A percentile compares a stretch with the other conserved stretches of the same genome.
phyloP scores from a whole-genome alignment of 2,329 filamentous ascomycete species.

The Aspergillus fructus region DNA sequence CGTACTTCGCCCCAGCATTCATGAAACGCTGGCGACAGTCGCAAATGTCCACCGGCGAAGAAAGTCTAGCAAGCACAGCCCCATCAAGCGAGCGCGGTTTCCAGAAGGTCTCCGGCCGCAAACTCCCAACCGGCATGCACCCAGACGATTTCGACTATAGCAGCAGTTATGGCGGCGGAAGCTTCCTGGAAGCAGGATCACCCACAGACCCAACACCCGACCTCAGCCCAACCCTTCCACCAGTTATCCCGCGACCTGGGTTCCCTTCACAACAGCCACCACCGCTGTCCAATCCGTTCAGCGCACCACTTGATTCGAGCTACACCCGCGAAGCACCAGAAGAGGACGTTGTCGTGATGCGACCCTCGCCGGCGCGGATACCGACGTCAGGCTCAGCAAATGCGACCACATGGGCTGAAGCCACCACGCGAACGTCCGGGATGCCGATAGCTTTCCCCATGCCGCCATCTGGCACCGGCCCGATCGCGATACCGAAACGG shows the following conservation, averaged over 20 bases:
- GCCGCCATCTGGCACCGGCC: conserved; percentile 22
- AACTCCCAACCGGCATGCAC: conserved; percentile 47
- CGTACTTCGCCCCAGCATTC: conserved; percentile 39
- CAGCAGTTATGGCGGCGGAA: conserved; percentile 29
- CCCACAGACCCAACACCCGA: conserved; percentile 25
- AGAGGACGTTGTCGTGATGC: conserved; percentile 34
- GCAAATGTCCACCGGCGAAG: conserved; percentile 34
- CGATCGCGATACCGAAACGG: conserved; percentile 25
- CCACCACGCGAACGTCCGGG: conserved; percentile 20
- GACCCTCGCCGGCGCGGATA: conserved; percentile 45
- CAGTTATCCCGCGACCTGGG: conserved; percentile 23
- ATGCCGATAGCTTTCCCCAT: conserved; percentile 16
- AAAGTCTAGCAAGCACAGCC: conserved; percentile 33
- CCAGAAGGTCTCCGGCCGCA: conserved; percentile 50
- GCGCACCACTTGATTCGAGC: conserved; percentile 31
- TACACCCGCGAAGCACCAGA: conserved; percentile 33
- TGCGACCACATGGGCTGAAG: conserved; percentile 23
- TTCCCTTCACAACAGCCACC: conserved; percentile 28
- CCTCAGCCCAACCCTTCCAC: conserved; percentile 24
- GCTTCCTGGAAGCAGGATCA: conserved; percentile 28
- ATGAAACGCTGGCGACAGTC: conserved; percentile 44
- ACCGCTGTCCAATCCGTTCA: conserved; percentile 29
- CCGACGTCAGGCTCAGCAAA: conserved; percentile 40
- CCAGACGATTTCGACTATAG: conserved; percentile 49
- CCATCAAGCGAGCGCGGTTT: conserved; percentile 47